A percentile compares a stretch with the other conserved stretches of the same genome.
phyloP scores from a whole-genome alignment of 2,329 filamentous ascomycete species.

The Phymatotrichopsis omnivora region DNA sequence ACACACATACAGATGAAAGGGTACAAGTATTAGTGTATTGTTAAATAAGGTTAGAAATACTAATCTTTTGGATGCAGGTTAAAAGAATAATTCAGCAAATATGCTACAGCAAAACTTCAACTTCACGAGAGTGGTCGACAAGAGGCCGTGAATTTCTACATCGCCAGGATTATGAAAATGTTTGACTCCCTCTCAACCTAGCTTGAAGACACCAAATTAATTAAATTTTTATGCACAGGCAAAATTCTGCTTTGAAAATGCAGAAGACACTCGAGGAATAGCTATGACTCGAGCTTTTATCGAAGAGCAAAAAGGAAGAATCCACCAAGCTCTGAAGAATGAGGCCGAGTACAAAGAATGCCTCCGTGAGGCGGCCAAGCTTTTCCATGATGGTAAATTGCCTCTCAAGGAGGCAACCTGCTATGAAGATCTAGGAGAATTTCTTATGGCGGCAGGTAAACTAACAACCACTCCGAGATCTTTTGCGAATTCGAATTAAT shows the following conservation, averaged over 20 bases:
- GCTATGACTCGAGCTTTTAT: conserved; percentile 8
- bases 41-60: background rate
- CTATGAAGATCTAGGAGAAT: conserved; percentile 13
- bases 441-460: conserved; percentile 15
- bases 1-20: background rate
- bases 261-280: conserved; percentile 3
- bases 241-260: conserved; percentile 18
- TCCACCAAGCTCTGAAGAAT: conserved; percentile 5
- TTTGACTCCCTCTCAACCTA: conserved; percentile 5
- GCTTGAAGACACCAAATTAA: background rate
- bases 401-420: conserved; percentile 11
- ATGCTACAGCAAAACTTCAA: conserved; percentile 5
- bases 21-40: background rate
- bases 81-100: conserved; percentile 11
- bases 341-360: background rate
- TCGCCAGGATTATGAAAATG: conserved; percentile 28
- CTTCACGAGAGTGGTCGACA: conserved; percentile 25
- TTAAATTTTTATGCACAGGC: background rate
- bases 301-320: conserved; percentile 13
- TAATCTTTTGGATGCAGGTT: conserved; percentile 1
- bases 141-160: conserved; percentile 28
- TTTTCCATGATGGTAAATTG: conserved; percentile 6
- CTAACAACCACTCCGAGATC: background rate
- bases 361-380: conserved; percentile 5
- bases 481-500: too few species aligned